Evolutionary conservation across 345 rosid genomes (phyloP).

Genomic region (Hibiscus tridactylites): DNA sequence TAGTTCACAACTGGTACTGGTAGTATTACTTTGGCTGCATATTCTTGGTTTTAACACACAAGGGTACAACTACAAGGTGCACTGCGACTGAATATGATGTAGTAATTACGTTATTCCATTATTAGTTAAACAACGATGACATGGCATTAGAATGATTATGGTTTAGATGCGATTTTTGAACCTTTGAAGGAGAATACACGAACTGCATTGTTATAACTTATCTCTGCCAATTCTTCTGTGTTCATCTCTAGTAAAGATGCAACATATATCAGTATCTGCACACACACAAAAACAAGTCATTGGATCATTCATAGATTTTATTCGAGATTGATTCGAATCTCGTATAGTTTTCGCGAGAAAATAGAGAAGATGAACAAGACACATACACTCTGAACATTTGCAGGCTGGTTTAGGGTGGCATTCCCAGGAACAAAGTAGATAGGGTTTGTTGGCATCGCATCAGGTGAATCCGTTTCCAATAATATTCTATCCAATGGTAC

Average conservation of each 20-base stretch:
- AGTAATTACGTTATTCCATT: too few relatives aligned
- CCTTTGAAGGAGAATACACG: constrained; percentile 56
- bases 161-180: constrained; percentile 17
- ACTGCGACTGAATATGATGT: too few relatives aligned
- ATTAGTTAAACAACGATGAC: too few relatives aligned
- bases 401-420: constrained; percentile 70
- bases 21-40: not conserved
- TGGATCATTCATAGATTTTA: not conserved
- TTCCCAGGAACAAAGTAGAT: constrained; percentile 39
- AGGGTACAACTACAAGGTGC: too few relatives aligned
- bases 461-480: constrained; percentile 86
- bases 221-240: constrained; percentile 58
- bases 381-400: constrained; percentile 60
- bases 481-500: constrained; percentile 68
- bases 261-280: constrained; percentile 54
- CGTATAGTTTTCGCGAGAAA: too few relatives aligned
- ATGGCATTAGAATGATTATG: too few relatives aligned
- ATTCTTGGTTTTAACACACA: too few relatives aligned
- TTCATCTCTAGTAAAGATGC: constrained; percentile 52
- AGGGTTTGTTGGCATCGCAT: constrained; percentile 52
- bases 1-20: not conserved
- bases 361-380: not conserved
- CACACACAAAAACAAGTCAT: too few relatives aligned
- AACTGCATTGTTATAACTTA: constrained; percentile 46
- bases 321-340: not conserved